These are phyloP conservation scores for Phlyctochytrium planicorne DNA, from an alignment of 192 early-diverging fungal genomes.

Conservation along the genomic window DNA sequence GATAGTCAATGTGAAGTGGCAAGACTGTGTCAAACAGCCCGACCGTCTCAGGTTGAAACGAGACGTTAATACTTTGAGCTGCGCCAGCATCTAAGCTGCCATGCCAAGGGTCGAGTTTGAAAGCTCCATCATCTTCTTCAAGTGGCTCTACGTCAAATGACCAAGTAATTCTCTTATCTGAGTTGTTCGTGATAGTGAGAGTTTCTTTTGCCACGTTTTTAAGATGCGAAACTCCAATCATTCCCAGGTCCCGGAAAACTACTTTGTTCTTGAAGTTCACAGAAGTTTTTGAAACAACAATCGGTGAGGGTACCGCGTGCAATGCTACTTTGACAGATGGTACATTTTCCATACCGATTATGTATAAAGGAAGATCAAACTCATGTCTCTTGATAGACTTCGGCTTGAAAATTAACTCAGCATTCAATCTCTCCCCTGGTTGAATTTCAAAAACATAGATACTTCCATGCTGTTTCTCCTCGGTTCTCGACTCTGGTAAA, in stretches of 20 bases:
- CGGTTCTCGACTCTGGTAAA: background rate
- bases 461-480: conserved; percentile 13
- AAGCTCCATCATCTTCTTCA: conserved; percentile 39
- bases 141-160: conserved; percentile 42
- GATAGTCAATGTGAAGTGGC: conserved; percentile 41
- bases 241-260: conserved; percentile 32
- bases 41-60: conserved; percentile 40
- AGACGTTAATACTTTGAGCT: conserved; percentile 27
- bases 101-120: conserved; percentile 44
- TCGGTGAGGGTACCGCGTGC: conserved; percentile 39
- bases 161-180: conserved; percentile 34
- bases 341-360: conserved; percentile 19
- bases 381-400: conserved; percentile 4
- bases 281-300: conserved; percentile 25
- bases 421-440: conserved; percentile 23
- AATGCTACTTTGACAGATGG: conserved; percentile 20
- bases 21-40: conserved; percentile 31
- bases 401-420: conserved; percentile 28
- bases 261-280: conserved; percentile 51
- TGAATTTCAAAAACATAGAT: conserved; percentile 39
- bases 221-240: conserved; percentile 31
- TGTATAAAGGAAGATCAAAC: conserved; percentile 29
- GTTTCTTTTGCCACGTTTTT: conserved; percentile 37
- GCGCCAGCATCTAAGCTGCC: conserved; percentile 29
- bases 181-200: conserved; percentile 35